Percentiles rank a stretch among this genome's conserved stretches.
These are phyloP conservation scores for Berkeleyomyces rouxiae DNA, from an alignment of 2,329 filamentous ascomycete genomes.

Conservation along the genomic window DNA sequence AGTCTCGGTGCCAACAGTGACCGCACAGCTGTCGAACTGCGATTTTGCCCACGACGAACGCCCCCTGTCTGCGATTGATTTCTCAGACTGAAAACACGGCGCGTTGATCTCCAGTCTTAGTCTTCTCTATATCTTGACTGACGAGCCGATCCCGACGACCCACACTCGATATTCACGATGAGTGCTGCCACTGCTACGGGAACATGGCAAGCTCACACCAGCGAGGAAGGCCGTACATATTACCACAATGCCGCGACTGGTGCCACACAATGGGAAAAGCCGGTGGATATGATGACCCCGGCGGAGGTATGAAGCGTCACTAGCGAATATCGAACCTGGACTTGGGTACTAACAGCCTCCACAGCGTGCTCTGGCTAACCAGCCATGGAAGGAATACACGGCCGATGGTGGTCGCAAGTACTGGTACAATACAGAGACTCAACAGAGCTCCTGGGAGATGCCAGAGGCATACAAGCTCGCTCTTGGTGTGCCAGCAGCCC, in stretches of 20 bases:
- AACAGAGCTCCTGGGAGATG: conserved; percentile 89
- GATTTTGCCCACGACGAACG: not conserved
- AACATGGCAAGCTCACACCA: conserved; percentile 67
- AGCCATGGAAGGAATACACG: conserved; percentile 87
- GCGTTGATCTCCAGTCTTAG: too few species aligned
- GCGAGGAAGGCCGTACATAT: conserved; percentile 68
- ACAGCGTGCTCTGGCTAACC: conserved; percentile 62
- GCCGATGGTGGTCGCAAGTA: conserved; percentile 78
- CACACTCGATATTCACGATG: not conserved
- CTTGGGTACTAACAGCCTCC: not conserved
- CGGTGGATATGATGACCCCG: conserved; percentile 69
- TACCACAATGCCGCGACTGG: conserved; percentile 83
- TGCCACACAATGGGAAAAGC: conserved; percentile 86
- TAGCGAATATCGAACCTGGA: not conserved
- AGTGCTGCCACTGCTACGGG: conserved; percentile 4
- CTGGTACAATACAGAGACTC: conserved; percentile 86
- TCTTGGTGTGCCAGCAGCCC: conserved; percentile 34
- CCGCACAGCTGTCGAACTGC: not conserved
- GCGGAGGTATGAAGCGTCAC: conserved; percentile 45
- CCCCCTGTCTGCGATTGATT: not conserved
- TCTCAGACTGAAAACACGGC: not conserved
- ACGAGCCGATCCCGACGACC: not conserved
- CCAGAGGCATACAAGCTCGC: conserved; percentile 67
- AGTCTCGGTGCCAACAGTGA: not conserved
- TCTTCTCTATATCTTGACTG: not conserved